phyloP scores from a whole-genome alignment of 1,284 basidiomycete genomes.

The Meripilus lineatus region DNA sequence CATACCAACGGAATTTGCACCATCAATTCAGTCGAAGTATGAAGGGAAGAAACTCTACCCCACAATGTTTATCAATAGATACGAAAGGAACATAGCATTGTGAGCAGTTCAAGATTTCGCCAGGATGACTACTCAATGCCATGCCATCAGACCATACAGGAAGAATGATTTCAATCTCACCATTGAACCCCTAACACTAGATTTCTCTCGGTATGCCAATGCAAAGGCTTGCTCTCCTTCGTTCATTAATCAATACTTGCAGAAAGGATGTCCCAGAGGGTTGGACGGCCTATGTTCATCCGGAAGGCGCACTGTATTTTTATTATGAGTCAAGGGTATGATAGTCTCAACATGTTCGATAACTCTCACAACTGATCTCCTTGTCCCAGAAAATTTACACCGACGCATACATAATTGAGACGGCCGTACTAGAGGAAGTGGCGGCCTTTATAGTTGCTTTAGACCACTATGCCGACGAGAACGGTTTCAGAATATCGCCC shows the following conservation, averaged over 20 bases:
- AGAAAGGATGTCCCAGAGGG: background rate
- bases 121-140: background rate
- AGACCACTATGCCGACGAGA: background rate
- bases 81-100: slow-evolving; percentile 1
- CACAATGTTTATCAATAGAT: background rate
- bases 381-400: slow-evolving; percentile 7
- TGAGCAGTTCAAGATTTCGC: background rate
- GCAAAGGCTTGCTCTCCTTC: background rate
- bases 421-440: background rate
- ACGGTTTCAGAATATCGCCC: background rate
- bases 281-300: slow-evolving; percentile 20
- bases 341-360: too few relatives aligned
- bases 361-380: too few relatives aligned
- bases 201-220: background rate
- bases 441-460: background rate
- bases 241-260: background rate
- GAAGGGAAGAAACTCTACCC: background rate
- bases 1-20: background rate
- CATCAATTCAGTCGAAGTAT: background rate
- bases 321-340: background rate
- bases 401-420: slow-evolving; percentile 1
- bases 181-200: background rate
- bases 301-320: slow-evolving; percentile 27
- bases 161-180: background rate
- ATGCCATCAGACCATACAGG: background rate